phyloP scores from a whole-genome alignment of 352 stramenopile species.

The Phytophthora pluvialis region DNA sequence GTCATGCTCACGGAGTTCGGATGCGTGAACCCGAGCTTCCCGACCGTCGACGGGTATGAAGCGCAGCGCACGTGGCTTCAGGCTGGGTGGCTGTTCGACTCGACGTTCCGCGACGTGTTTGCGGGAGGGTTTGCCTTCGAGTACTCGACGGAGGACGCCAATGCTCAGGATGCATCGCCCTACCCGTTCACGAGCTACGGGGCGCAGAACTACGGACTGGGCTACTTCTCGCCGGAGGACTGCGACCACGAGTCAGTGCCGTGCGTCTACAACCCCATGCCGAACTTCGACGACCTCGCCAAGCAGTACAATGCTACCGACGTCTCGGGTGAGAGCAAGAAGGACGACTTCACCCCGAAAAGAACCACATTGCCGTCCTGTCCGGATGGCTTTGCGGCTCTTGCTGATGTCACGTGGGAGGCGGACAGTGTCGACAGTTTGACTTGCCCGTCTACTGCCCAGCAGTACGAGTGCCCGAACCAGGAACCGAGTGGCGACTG shows the following conservation, averaged over 20 bases:
- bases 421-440: conserved; percentile 47
- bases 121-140: conserved; percentile 81
- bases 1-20: conserved; percentile 88
- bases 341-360: conserved; percentile 44
- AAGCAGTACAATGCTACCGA: conserved; percentile 53
- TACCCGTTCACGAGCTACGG: conserved; percentile 81
- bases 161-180: conserved; percentile 53
- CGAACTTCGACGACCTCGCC: conserved; percentile 66
- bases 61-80: conserved; percentile 74
- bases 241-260: conserved; percentile 63
- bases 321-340: conserved; percentile 44
- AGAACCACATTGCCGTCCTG: conserved; percentile 43
- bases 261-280: conserved; percentile 77
- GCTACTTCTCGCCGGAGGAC: conserved; percentile 72
- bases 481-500: conserved; percentile 60
- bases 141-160: conserved; percentile 82
- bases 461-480: conserved; percentile 51
- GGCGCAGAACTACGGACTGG: conserved; percentile 79
- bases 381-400: conserved; percentile 39
- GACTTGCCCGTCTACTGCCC: conserved; percentile 37
- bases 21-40: conserved; percentile 72
- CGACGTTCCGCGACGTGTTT: conserved; percentile 62
- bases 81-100: conserved; percentile 59
- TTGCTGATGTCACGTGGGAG: conserved; percentile 50
- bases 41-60: conserved; percentile 71